Evolutionary conservation across 441 rosid genomes (phyloP).

Genomic region (Populus hybrid): DNA sequence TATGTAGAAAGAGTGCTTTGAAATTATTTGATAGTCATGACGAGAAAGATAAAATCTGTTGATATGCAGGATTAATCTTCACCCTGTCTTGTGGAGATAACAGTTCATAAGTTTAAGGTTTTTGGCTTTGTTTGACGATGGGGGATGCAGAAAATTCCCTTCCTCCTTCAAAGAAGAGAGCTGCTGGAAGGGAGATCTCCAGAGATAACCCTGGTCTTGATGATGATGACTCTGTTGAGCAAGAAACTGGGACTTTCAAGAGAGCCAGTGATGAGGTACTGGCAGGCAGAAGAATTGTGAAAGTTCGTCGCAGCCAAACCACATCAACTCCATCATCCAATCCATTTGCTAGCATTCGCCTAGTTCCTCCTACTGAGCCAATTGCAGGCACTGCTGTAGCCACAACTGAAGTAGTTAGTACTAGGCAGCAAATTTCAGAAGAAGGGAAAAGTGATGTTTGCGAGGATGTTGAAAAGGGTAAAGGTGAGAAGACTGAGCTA

Average conservation of each 20-base stretch:
- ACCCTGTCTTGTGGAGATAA: not conserved
- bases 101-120: not conserved
- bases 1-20: not conserved
- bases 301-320: slow-evolving; percentile 56
- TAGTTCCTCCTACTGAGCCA: slow-evolving; percentile 45
- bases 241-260: slow-evolving; percentile 71
- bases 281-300: slow-evolving; percentile 71
- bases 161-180: slow-evolving; percentile 87
- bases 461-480: slow-evolving; percentile 25
- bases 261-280: slow-evolving; percentile 80
- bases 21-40: not conserved
- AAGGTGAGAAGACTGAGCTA: slow-evolving; percentile 24
- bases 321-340: slow-evolving; percentile 50
- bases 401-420: slow-evolving; percentile 30
- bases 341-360: slow-evolving; percentile 77
- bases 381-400: slow-evolving; percentile 16
- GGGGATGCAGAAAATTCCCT: slow-evolving; percentile 66
- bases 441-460: slow-evolving; percentile 27
- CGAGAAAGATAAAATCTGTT: slow-evolving; percentile 3
- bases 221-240: slow-evolving; percentile 66
- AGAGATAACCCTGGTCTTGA: slow-evolving; percentile 82
- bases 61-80: slow-evolving; percentile 22
- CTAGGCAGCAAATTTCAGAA: slow-evolving; percentile 34
- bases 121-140: slow-evolving; percentile 35
- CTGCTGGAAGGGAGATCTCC: slow-evolving; percentile 76